Percentiles rank a stretch among this genome's conserved stretches.
Conservation (phyloP, 2,329 filamentous ascomycete genomes). For the Penicillium janthinellum region DNA sequence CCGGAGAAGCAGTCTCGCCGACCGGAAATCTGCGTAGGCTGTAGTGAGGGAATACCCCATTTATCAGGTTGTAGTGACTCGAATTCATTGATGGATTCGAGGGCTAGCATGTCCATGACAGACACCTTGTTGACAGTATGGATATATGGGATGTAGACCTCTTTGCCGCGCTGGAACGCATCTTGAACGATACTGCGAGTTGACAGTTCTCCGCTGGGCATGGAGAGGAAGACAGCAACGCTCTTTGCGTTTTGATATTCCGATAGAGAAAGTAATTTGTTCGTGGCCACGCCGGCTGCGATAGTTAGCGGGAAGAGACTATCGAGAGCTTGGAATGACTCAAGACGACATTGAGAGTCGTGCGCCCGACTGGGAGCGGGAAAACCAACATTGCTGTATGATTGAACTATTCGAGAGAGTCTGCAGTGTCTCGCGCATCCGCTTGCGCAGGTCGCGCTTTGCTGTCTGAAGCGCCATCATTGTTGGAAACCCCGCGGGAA, state of each 20-base stretch:
- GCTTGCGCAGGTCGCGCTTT: constrained; percentile 73
- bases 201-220: constrained; percentile 84
- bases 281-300: constrained; percentile 66
- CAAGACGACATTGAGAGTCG: not conserved
- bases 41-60: constrained; percentile 94
- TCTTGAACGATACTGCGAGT: constrained; percentile 80
- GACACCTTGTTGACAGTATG: constrained; percentile 65
- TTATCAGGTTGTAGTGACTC: constrained; percentile 73
- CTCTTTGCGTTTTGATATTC: constrained; percentile 74
- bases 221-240: constrained; percentile 88
- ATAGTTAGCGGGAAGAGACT: not conserved
- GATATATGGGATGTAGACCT: constrained; percentile 90
- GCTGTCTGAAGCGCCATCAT: constrained; percentile 63
- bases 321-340: not conserved
- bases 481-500: constrained; percentile 18
- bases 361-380: not conserved
- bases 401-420: constrained; percentile 64
- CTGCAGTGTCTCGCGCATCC: constrained; percentile 69
- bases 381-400: constrained; percentile 67
- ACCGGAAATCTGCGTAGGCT: constrained; percentile 62
- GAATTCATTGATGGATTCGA: constrained; percentile 75
- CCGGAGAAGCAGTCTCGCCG: constrained; percentile 69
- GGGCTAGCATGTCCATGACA: constrained; percentile 93
- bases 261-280: constrained; percentile 65
- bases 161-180: constrained; percentile 74